These are phyloP conservation scores for Phytophthora citrophthora DNA, from an alignment of 352 stramenopile genomes.

Conservation along the genomic window DNA sequence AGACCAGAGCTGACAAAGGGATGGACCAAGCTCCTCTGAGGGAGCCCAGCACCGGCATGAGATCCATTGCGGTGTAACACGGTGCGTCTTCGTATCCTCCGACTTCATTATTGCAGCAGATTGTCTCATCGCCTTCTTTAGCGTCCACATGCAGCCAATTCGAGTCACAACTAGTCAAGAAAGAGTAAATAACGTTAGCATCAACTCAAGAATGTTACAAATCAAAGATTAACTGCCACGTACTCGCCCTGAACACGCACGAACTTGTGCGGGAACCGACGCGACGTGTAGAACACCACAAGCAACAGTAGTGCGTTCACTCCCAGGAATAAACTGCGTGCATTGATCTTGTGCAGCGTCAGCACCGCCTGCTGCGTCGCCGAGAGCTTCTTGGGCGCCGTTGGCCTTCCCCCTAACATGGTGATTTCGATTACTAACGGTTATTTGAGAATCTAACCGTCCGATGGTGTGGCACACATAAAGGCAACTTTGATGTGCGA, in stretches of 20 bases:
- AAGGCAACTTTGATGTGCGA: slow-evolving; percentile 13
- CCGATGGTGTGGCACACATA: slow-evolving; percentile 18
- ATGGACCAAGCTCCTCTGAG: slow-evolving; percentile 68
- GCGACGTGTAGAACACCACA: slow-evolving; percentile 58
- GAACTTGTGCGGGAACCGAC: slow-evolving; percentile 69
- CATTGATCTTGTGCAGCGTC: slow-evolving; percentile 52
- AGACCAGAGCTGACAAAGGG: slow-evolving; percentile 58
- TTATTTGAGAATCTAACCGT: slow-evolving; percentile 1
- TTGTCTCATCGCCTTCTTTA: slow-evolving; percentile 36
- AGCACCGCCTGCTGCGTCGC: slow-evolving; percentile 52
- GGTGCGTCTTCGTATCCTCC: slow-evolving; percentile 36
- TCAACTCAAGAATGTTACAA: slow-evolving; percentile 3
- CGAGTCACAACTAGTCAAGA: slow-evolving; percentile 55
- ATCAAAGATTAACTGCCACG: slow-evolving; percentile 22
- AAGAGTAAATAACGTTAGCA: slow-evolving; percentile 11
- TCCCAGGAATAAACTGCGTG: slow-evolving; percentile 47
- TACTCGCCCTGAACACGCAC: slow-evolving; percentile 76
- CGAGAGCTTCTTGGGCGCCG: slow-evolving; percentile 33
- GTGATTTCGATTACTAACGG: slow-evolving; percentile 1
- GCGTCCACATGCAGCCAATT: slow-evolving; percentile 68
- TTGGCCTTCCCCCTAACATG: slow-evolving; percentile 19
- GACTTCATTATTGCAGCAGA: slow-evolving; percentile 61
- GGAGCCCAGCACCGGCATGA: slow-evolving; percentile 55
- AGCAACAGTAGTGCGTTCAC: slow-evolving; percentile 64
- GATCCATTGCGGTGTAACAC: slow-evolving; percentile 75